Conservation (phyloP, 2,329 filamentous ascomycete species). For the Xylaria sp. region DNA sequence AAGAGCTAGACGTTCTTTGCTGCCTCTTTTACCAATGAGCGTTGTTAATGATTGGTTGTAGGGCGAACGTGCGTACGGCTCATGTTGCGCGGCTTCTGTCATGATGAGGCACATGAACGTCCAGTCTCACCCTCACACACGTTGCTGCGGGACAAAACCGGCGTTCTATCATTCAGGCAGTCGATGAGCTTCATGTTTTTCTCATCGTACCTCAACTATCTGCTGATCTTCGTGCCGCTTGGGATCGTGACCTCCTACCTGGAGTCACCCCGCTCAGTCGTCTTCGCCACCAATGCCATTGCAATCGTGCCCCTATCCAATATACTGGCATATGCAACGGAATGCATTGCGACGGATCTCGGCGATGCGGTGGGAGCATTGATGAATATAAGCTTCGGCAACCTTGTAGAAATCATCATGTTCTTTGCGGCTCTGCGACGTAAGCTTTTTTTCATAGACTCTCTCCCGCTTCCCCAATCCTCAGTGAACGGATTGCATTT, state of each 20-base stretch:
- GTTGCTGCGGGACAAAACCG: conserved; percentile 14
- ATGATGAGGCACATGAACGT: conserved; percentile 24
- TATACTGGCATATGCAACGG: conserved; percentile 76
- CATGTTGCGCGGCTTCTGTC: conserved; percentile 9
- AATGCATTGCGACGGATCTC: conserved; percentile 52
- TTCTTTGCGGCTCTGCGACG: conserved; percentile 26
- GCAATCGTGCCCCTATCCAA: conserved; percentile 78
- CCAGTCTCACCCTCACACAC: conserved; percentile 15
- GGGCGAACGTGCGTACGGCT: conserved; percentile 21
- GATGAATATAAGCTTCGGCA: conserved; percentile 63
- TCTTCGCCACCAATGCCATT: conserved; percentile 78
- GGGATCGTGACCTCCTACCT: conserved; percentile 72
- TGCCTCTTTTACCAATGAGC: not conserved
- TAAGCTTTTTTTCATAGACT: conserved; percentile 21
- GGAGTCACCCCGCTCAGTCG: conserved; percentile 65
- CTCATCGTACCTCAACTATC: conserved; percentile 65
- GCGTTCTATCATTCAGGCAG: conserved; percentile 14
- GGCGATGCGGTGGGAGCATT: conserved; percentile 59
- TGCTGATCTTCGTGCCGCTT: conserved; percentile 79
- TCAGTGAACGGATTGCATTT: not conserved
- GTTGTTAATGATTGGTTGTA: conserved; percentile 16
- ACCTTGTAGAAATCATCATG: conserved; percentile 24
- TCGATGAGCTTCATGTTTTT: conserved; percentile 25
- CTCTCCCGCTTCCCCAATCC: not conserved
- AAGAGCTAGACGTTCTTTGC: not conserved